Conservation (phyloP, 305 asterid genomes). For the Fraxinus xanthoxyloides region DNA sequence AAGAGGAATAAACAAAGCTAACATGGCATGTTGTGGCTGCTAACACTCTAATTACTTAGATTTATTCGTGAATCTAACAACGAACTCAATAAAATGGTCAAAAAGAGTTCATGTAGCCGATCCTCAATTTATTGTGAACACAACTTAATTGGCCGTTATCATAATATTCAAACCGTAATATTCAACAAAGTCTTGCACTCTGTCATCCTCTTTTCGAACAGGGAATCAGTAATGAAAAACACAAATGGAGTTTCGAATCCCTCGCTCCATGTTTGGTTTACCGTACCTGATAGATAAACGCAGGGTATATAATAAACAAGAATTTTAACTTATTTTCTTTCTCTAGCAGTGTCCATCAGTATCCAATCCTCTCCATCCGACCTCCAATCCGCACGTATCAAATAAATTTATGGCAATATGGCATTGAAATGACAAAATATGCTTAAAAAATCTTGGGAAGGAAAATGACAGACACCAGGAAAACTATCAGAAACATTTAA, state of each 20-base stretch:
- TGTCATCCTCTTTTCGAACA: neutral
- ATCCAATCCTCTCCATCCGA: neutral
- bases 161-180: no score
- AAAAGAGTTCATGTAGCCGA: no score
- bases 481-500: neutral
- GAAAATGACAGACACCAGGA: neutral
- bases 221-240: neutral
- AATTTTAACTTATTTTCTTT: no score
- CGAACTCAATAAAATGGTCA: no score
- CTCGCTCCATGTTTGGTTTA: neutral
- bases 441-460: neutral
- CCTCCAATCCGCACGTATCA: neutral
- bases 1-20: no score
- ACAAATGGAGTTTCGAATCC: neutral
- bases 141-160: no score
- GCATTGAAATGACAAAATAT: neutral
- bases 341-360: neutral
- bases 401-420: neutral
- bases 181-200: no score
- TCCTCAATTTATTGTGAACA: no score
- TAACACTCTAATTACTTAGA: no score
- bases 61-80: no score
- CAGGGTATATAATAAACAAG: neutral
- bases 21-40: no score
- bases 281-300: neutral